A percentile compares a stretch with the other conserved stretches of the same genome.
Conservation (phyloP, 106 monocot species). For the Platanthera guangdongensis region DNA sequence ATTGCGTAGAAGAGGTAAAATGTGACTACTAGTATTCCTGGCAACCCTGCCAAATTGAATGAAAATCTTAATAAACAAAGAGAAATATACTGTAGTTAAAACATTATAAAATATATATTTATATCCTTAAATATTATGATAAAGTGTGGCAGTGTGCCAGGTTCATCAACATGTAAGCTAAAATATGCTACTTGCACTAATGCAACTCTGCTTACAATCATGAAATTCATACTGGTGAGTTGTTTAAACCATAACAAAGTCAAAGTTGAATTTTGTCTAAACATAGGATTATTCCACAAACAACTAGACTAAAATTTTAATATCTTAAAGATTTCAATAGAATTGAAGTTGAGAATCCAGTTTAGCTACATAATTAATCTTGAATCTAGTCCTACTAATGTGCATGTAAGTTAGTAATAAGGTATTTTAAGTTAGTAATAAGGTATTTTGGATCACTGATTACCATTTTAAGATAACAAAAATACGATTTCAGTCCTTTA, state of each 20-base stretch:
- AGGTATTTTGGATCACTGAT: not conserved
- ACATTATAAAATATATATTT: too few relatives aligned
- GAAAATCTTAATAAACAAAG: too few relatives aligned
- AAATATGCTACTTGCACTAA: not conserved
- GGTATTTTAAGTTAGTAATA: not conserved
- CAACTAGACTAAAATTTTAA: not conserved
- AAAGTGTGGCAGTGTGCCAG: not conserved
- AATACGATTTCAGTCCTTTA: not conserved
- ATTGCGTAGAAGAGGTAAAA: too few relatives aligned
- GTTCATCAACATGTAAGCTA: not conserved
- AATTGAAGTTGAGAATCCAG: not conserved
- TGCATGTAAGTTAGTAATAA: not conserved
- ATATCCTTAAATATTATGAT: too few relatives aligned
- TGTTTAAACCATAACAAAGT: not conserved
- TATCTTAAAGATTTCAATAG: not conserved
- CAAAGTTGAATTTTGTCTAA: not conserved
- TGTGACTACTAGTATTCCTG: too few relatives aligned
- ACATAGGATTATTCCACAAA: not conserved
- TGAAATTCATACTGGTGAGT: not conserved
- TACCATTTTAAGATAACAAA: not conserved
- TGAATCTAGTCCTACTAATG: not conserved
- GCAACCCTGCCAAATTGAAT: too few relatives aligned
- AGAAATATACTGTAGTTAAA: too few relatives aligned
- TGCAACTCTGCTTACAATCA: not conserved
- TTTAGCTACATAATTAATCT: not conserved